Evolutionary conservation across 768 basidiomycete species (phyloP).

Genomic region (Amanita muscaria): DNA sequence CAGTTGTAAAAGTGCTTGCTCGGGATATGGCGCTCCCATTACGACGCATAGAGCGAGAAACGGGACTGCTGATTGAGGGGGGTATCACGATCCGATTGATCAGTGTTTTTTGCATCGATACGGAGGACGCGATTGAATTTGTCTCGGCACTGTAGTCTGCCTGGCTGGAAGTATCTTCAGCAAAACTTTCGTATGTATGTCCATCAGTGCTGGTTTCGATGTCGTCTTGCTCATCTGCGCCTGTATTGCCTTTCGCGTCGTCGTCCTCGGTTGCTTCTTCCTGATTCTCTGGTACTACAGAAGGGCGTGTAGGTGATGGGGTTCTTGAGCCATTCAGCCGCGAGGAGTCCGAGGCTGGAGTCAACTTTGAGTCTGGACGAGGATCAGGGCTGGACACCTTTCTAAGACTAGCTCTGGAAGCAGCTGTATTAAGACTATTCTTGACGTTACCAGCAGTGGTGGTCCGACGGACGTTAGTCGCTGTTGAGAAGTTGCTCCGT

Average conservation of each 20-base stretch:
- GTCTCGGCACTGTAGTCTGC: background rate
- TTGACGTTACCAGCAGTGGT: constrained; percentile 6
- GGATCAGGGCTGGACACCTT: constrained; percentile 22
- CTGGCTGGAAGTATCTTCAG: background rate
- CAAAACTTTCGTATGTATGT: background rate
- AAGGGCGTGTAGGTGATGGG: constrained; percentile 14
- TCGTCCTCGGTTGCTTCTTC: background rate
- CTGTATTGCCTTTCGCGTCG: constrained; percentile 5
- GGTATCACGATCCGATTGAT: constrained; percentile 7
- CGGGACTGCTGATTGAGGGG: background rate
- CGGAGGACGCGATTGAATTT: background rate
- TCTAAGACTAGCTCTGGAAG: constrained; percentile 9
- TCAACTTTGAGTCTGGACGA: constrained; percentile 57
- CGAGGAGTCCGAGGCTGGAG: constrained; percentile 41
- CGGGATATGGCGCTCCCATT: background rate
- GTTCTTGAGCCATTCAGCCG: constrained; percentile 11
- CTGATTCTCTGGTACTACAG: constrained; percentile 13
- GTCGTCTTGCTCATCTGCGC: background rate
- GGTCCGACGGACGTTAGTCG: constrained; percentile 11
- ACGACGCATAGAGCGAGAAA: background rate
- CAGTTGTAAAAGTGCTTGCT: constrained; percentile 3
- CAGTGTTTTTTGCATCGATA: constrained; percentile 6
- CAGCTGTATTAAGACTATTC: constrained; percentile 1
- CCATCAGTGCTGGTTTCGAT: background rate
- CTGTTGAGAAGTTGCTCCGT: constrained; percentile 28